Conservation (phyloP, 371 early-diverging fungal genomes). For the Coemansia sp. region DNA sequence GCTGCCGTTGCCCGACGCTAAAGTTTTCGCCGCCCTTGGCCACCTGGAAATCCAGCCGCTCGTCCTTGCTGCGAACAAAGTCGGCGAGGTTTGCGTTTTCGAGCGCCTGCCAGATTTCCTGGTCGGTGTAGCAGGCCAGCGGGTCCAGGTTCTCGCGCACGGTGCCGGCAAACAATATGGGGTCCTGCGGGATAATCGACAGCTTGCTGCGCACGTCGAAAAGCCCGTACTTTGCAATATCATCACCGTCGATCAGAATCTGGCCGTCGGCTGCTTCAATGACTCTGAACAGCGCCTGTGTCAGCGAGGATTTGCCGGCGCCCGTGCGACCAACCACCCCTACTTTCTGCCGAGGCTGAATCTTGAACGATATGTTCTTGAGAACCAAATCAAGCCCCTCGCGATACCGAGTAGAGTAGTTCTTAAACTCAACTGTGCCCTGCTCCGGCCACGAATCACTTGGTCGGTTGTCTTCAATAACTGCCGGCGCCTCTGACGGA, state of each 20-base stretch:
- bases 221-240: slow-evolving; percentile 43
- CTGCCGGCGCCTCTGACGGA: slow-evolving; percentile 54
- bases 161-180: slow-evolving; percentile 60
- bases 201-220: slow-evolving; percentile 53
- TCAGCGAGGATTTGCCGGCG: slow-evolving; percentile 54
- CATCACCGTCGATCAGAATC: slow-evolving; percentile 55
- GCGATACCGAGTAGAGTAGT: slow-evolving; percentile 55
- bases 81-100: slow-evolving; percentile 67
- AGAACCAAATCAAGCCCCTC: slow-evolving; percentile 50
- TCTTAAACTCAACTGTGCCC: slow-evolving; percentile 54
- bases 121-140: slow-evolving; percentile 49
- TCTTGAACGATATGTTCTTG: slow-evolving; percentile 43
- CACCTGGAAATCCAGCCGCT: slow-evolving; percentile 56
- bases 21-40: slow-evolving; percentile 53
- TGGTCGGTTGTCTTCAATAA: slow-evolving; percentile 49
- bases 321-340: slow-evolving; percentile 55
- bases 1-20: slow-evolving; percentile 62
- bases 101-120: slow-evolving; percentile 77
- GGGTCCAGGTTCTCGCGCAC: slow-evolving; percentile 59
- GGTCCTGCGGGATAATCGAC: slow-evolving; percentile 59
- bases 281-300: slow-evolving; percentile 54
- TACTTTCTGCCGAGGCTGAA: slow-evolving; percentile 34
- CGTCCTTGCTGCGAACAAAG: slow-evolving; percentile 54
- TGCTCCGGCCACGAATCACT: slow-evolving; percentile 54
- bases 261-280: slow-evolving; percentile 50